Base-by-base conservation (phyloP, 148 eudicot species). In the Spergularia bocconei region DNA sequence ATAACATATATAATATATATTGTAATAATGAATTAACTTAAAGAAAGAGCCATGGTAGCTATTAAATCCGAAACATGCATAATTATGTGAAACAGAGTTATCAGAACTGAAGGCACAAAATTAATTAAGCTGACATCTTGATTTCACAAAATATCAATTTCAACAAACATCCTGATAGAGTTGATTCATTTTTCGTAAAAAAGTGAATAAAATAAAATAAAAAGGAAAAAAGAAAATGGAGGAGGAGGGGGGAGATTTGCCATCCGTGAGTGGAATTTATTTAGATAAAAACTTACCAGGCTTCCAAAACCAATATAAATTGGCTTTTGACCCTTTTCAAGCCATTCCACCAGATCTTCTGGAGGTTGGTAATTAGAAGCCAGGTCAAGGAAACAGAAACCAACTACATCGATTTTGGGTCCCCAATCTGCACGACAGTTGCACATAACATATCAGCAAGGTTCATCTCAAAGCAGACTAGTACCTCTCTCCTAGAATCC, bases 231-330 rank as follows among this genome's bases (percentile, higher is more conserved):
- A 23, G 25, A 23, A 23, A 23, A 23, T 1, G 25, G 1, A 23
- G 25, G 25, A 23, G 25, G 25, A 23, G 25, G 25, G 25, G 63
- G 11, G 52, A 56, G 19, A 58, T 56, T 29, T 14, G 66, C 64
- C 38, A 52, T 39, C 7, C 23, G 38, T 11, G 11, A 23, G 17
- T 58, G 55, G 69, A 59, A 36, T 12, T n/a, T 52, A 29, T 54
- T 20, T 64, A 61, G 9, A 65, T 13, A 44, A 56, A 58, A 64
- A 88, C 96, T 91, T 81, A 93, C 98, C 70, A 91, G 91, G 82
- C 98, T 93, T 75, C 98, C 98, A 75, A 93, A 93, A 67, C 98
- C 98, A 67, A 93, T 80, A 84, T 93, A 93, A 66, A 93, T 88
- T 81, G 98, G 98, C 83, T 80, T 83, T 79, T 79, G 78, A 80